These are phyloP conservation scores for Mycocentrospora acerina DNA, from an alignment of 2,329 filamentous ascomycete genomes.

Conservation along the genomic window DNA sequence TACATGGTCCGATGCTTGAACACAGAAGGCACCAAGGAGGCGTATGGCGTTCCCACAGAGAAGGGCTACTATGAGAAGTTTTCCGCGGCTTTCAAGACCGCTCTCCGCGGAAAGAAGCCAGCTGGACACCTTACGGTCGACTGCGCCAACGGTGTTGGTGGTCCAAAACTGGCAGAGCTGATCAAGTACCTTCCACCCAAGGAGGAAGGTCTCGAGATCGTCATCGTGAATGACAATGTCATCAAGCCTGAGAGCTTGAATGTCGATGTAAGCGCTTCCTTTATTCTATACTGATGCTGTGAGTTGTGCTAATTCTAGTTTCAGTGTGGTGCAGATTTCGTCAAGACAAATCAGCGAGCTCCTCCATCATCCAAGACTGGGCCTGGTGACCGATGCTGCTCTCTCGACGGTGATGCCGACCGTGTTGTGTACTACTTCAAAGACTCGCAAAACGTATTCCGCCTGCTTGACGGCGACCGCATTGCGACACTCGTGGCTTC, in stretches of 20 bases:
- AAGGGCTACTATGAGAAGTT: conserved; percentile 95
- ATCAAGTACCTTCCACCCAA: conserved; percentile 76
- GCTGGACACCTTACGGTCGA: conserved; percentile 79
- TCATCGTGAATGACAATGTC: conserved; percentile 89
- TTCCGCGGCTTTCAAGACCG: conserved; percentile 76
- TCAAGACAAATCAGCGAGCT: conserved; percentile 94
- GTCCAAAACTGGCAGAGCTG: conserved; percentile 83
- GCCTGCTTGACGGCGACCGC: conserved; percentile 92
- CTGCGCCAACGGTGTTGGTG: conserved; percentile 95
- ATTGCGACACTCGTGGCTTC: conserved; percentile 93
- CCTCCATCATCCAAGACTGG: conserved; percentile 79
- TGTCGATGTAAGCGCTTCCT: conserved; percentile 66
- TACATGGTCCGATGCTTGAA: conserved; percentile 95
- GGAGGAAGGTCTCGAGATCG: conserved; percentile 72
- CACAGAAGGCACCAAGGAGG: conserved; percentile 80
- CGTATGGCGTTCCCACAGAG: conserved; percentile 88
- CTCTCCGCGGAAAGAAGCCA: conserved; percentile 71
- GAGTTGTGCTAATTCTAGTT: conserved; percentile 9
- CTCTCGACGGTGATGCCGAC: conserved; percentile 93
- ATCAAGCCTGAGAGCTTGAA: conserved; percentile 88
- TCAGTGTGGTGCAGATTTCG: conserved; percentile 90
- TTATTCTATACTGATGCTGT: neutral
- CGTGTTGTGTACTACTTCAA: conserved; percentile 94
- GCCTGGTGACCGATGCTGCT: conserved; percentile 78
- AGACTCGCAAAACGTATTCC: conserved; percentile 79